Evolutionary conservation across 352 stramenopile species (phyloP), one percentile per base, ranked within the genome.

Genomic region (Phytophthora podocarpi): DNA sequence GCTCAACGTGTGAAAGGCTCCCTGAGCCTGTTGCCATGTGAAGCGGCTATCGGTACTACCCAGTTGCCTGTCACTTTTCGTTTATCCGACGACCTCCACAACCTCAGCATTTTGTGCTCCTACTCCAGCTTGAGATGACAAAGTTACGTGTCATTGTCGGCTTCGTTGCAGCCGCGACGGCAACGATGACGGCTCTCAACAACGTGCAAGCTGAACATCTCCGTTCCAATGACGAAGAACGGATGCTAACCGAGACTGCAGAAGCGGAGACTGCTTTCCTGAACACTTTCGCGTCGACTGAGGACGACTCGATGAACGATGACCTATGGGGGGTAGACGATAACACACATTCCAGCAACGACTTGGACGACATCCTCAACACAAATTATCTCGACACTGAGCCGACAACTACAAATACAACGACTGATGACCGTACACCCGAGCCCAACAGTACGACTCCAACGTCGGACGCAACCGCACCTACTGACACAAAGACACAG

Each of bases 41-140:
- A 7, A 13, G 36, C 15, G 12, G 31, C 24, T 6, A 21, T 35
- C 7, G n/a, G n/a, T n/a, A n/a, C n/a, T n/a, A n/a, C n/a, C n/a
- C n/a, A n/a, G n/a, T n/a, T n/a, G n/a, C n/a, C n/a, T n/a, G n/a
- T 50, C 50, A 62, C 28, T 67, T 62, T 55, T 45, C 34, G 41
- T 56, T 67, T 54, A 30, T 13, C 32, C 10, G 32, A 30, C 26
- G 34, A 55, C 49, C n/a, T 11, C 27, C 24, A 37, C 21, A 34
- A 40, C n/a, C 35, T 13, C 8, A 20, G n/a, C n/a, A n/a, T n/a
- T n/a, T n/a, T n/a, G n/a, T n/a, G n/a, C n/a, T n/a, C n/a, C n/a
- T n/a, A n/a, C n/a, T 16, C 5, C 7, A 30, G 11, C 15, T 45
- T 18, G 40, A 36, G 24, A 70, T 70, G 61, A 39, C 45, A 15